These are phyloP conservation scores for Alternaria sp. DNA, from an alignment of 2,329 filamentous ascomycete genomes.

Conservation along the genomic window DNA sequence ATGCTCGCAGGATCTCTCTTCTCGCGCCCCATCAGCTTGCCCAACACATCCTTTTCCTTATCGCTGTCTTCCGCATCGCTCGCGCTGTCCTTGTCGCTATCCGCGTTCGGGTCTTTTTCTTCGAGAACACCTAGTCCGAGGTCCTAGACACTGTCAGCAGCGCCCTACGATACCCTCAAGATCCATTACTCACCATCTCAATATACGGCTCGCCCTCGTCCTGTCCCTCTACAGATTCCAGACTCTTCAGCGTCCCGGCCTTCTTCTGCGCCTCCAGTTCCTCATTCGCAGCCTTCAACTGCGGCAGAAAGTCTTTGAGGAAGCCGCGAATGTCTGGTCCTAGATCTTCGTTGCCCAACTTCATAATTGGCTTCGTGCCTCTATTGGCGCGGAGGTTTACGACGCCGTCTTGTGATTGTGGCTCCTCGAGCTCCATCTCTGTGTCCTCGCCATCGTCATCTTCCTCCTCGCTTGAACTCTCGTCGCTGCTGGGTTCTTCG, in stretches of 20 bases:
- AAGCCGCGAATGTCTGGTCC: conserved; percentile 42
- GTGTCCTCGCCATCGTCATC: conserved; percentile 25
- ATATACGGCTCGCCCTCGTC: conserved; percentile 45
- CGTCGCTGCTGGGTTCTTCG: conserved; percentile 48
- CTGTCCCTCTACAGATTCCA: conserved; percentile 32
- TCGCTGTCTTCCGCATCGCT: conserved; percentile 25
- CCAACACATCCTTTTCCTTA: conserved; percentile 41
- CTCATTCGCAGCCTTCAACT: conserved; percentile 52
- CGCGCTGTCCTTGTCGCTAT: conserved; percentile 27
- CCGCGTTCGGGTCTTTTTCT: conserved; percentile 41
- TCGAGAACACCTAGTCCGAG: conserved; percentile 57
- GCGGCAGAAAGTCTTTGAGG: conserved; percentile 52
- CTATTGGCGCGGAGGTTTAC: conserved; percentile 39
- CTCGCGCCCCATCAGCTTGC: conserved; percentile 46
- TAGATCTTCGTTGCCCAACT: conserved; percentile 29
- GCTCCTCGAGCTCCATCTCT: conserved; percentile 9
- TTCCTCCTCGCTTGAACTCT: conserved; percentile 39
- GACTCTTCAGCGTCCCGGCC: conserved; percentile 46
- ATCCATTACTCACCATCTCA: conserved; percentile 45
- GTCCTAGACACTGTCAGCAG: conserved; percentile 32
- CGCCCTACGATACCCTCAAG: not conserved
- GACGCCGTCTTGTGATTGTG: conserved; percentile 16
- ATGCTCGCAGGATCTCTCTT: conserved; percentile 31
- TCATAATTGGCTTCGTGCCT: conserved; percentile 43
- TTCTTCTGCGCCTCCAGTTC: conserved; percentile 49